Base-by-base conservation (phyloP, 2,329 filamentous ascomycete species). In the Chaetomiaceae sp. region DNA sequence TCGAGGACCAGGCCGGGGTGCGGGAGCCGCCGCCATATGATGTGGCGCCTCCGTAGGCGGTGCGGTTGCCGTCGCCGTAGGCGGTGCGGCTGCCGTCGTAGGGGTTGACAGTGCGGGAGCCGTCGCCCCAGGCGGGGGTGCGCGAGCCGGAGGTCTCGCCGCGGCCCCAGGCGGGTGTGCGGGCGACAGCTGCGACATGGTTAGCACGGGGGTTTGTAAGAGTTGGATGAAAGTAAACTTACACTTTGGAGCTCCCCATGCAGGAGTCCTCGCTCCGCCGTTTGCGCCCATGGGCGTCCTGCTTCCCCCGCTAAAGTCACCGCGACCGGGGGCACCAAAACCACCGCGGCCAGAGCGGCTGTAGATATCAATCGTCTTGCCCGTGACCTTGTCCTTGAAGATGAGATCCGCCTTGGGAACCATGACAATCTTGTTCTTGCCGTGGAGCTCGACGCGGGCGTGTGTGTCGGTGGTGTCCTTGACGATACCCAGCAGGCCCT, bases 401-500 rank as follows among this genome's bases (percentile, higher is more conserved):
- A 82, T 82, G n/a, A 99, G 74, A 53, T 87, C 82, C 11, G 88
- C 85, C 67, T 95, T 95, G 19, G 84, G 81, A 33, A 97, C 83
- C 7, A 87, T 91, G 57, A 97, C 83, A 15, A 89, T 87, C 76
- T 96, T 97, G 72, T 85, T 89, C 75, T 95, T 96, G 6, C 91
- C 91, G 68, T 97, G 92, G 36, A 99, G 75, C 72, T 99, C 94
- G 38, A 99, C 88, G 59, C 91, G 87, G 27, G 90, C 92, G 64
- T 88, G 83, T 3, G 82, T 82, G 63, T 95, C 91, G 6, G 89
- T 95, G 1, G 92, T 88, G 67, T 97, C 92, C 68, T 96, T 96
- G 63, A 99, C 91, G 61, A 96, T 95, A 63, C 94, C 94, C 38
- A 97, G 76, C 39, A 96, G 78, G 53, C 92, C 92, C 72, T 99